Evolutionary conservation across 2,329 filamentous ascomycete genomes (phyloP), one percentile per base, ranked within the genome.

Genomic region (Akanthomyces lecanii): DNA sequence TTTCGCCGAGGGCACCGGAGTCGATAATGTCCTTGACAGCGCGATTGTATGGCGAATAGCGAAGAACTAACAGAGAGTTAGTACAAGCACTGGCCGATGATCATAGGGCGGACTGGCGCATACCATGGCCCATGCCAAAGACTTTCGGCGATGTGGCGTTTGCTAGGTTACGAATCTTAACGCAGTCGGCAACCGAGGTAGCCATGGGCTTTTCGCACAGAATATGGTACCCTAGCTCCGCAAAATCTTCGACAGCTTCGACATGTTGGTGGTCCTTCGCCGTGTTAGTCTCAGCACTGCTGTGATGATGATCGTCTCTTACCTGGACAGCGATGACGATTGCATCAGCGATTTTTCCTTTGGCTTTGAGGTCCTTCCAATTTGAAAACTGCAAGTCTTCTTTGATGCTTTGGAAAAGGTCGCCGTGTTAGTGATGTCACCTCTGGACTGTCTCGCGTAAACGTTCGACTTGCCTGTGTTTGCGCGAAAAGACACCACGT

Each of bases 181-280:
- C 57, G 42, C 65, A 66, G 61, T 66, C 63, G 14, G 55, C 63
- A 7, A 66, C 61, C 3, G 63, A 59, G 5, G 65, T 66, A 21
- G 65, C 65, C 63, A 66, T 66, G 4, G 65, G 65, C 61, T 66
- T 66, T 52, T 66, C 65, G 48, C 65, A 66, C 11, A 66, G 54
- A 10, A 66, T 66, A 28, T 66, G 65, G 16, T 66, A 66, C 16
- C 65, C 65, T 16, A 61, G 51, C n/a, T 65, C 51, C 16, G 65
- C 66, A 57, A 79, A 79, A 1, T 76, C 75, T 21, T 66, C 69
- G 5, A 71, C 62, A 0, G 76, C 77, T 36, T 77, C 66, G 1
- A 59, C 63, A 53, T 66, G 65, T 28, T 65, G 61, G 47, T 66
- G 65, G 36, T 66, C 65, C 65, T 65, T 18, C 2, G 28, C 5